phyloP scores from a whole-genome alignment of 2,329 filamentous ascomycete genomes.

The Fusarium newnesense region DNA sequence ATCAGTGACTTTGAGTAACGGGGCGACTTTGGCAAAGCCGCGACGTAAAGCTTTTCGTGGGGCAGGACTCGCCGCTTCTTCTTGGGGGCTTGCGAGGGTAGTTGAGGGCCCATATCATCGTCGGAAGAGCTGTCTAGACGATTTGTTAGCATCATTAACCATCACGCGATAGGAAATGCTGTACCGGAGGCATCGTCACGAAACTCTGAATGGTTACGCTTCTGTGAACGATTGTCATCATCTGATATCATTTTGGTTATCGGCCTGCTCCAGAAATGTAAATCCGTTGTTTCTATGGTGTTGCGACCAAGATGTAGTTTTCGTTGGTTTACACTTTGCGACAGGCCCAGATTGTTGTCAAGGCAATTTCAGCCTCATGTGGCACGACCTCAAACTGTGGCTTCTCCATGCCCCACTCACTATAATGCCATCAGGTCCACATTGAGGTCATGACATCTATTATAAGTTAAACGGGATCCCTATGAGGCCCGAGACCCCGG shows the following conservation, averaged over 20 bases:
- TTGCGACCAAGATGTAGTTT: conserved; percentile 6
- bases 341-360: conserved; percentile 24
- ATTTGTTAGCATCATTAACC: conserved; percentile 14
- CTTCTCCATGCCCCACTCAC: conserved; percentile 4
- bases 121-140: conserved; percentile 75
- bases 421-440: conserved; percentile 13
- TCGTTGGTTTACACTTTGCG: conserved; percentile 19
- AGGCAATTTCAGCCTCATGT: conserved; percentile 40
- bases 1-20: conserved; percentile 97
- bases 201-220: conserved; percentile 67
- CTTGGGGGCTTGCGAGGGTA: conserved; percentile 84
- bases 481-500: conserved; percentile 31
- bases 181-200: conserved; percentile 58
- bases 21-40: conserved; percentile 81
- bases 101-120: conserved; percentile 92
- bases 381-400: conserved; percentile 37
- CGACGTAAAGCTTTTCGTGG: conserved; percentile 94
- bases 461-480: conserved; percentile 13
- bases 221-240: conserved; percentile 51
- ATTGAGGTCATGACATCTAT: conserved; percentile 37
- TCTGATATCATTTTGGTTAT: conserved; percentile 41
- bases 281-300: background rate
- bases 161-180: conserved; percentile 18
- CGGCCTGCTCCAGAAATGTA: background rate
- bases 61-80: conserved; percentile 92